Percentiles rank a stretch among this genome's conserved stretches.
Conservation (phyloP, 2,329 filamentous ascomycete genomes). For the Camptophora hylomeconis region DNA sequence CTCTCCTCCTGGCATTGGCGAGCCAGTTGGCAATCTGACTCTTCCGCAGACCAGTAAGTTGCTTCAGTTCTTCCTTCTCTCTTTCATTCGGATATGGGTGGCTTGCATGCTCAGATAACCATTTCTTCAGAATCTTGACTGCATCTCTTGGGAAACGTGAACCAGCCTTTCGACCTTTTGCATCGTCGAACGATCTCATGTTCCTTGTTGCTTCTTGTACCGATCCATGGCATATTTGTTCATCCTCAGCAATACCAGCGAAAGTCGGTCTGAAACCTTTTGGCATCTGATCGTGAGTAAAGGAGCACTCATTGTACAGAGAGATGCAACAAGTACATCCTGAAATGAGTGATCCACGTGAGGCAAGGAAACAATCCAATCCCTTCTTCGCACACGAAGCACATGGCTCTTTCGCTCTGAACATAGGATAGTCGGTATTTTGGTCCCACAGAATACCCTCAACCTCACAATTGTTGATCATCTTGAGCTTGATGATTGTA, state of each 20-base stretch:
- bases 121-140: conserved; percentile 68
- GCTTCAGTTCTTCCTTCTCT: conserved; percentile 68
- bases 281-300: conserved; percentile 28
- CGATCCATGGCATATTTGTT: conserved; percentile 8
- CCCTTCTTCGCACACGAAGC: conserved; percentile 33
- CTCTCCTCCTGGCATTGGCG: conserved; percentile 71
- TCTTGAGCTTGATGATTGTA: conserved; percentile 14
- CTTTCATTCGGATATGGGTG: conserved; percentile 83
- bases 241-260: conserved; percentile 31
- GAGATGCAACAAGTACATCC: conserved; percentile 36
- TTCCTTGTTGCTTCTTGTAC: conserved; percentile 23
- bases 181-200: conserved; percentile 27
- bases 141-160: conserved; percentile 70
- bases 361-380: conserved; percentile 34
- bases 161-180: conserved; percentile 47
- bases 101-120: conserved; percentile 65
- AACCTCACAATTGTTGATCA: conserved; percentile 18
- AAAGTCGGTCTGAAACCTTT: conserved; percentile 31
- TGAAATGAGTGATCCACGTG: conserved; percentile 29
- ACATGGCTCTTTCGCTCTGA: conserved; percentile 31
- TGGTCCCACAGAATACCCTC: conserved; percentile 15
- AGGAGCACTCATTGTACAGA: conserved; percentile 34
- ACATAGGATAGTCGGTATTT: conserved; percentile 29
- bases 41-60: conserved; percentile 66
- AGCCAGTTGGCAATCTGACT: conserved; percentile 87